Evolutionary conservation across 2,329 filamentous ascomycete genomes (phyloP).

Genomic region (Ploettnerulaceae sp.): DNA sequence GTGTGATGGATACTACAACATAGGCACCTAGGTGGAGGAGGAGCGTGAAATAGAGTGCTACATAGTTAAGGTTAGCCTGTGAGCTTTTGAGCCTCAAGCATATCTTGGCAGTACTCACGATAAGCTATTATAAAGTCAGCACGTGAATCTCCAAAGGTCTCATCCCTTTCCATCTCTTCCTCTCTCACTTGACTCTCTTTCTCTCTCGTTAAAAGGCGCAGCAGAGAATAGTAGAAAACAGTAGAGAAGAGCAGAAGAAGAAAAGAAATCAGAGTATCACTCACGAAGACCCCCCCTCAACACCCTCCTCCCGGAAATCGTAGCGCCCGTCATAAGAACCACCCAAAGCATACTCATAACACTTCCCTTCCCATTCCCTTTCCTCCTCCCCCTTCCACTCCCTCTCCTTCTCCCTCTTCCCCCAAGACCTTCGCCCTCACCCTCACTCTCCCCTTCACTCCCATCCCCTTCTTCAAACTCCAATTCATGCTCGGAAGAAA

Average conservation of each 20-base stretch:
- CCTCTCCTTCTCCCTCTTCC: not conserved
- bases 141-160: not conserved
- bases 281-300: constrained; percentile 28
- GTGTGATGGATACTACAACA: constrained; percentile 14
- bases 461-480: constrained; percentile 2
- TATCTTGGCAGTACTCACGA: constrained; percentile 19
- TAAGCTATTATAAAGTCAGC: constrained; percentile 18
- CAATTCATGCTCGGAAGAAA: not conserved
- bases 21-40: constrained; percentile 27
- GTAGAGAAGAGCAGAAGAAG: too few species aligned
- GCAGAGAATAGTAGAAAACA: not conserved
- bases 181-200: not conserved
- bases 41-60: constrained; percentile 28
- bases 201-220: not conserved
- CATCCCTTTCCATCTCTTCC: not conserved
- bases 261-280: constrained; percentile 7
- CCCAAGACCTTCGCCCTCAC: not conserved
- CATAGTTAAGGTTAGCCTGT: too few species aligned
- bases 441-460: not conserved
- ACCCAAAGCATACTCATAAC: constrained; percentile 21
- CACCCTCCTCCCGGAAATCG: constrained; percentile 23
- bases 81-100: too few species aligned
- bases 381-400: not conserved
- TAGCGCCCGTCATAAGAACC: constrained; percentile 18
- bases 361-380: constrained; percentile 2